phyloP scores from a whole-genome alignment of 192 early-diverging fungal species.

The Glomus cerebriforme region DNA sequence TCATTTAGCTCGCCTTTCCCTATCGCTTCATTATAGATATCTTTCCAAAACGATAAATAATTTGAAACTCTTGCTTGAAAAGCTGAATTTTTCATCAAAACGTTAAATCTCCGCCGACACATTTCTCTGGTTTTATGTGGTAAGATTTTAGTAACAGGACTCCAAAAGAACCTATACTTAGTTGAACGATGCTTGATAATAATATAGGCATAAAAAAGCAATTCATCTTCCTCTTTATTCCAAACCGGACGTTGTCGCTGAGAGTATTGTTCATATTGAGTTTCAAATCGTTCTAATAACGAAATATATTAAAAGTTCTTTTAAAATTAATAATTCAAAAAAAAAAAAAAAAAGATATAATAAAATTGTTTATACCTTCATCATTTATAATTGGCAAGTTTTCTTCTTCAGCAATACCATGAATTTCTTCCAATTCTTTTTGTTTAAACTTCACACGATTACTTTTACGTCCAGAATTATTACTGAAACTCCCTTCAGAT shows the following conservation, averaged over 20 bases:
- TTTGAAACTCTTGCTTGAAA: constrained; percentile 7
- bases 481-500: neutral
- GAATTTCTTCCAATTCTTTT: neutral
- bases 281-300: constrained; percentile 22
- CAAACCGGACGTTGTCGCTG: constrained; percentile 28
- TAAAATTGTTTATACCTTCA: constrained; percentile 12
- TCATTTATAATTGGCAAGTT: constrained; percentile 29
- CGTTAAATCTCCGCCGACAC: constrained; percentile 33
- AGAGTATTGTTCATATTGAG: constrained; percentile 29
- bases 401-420: constrained; percentile 24
- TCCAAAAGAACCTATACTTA: constrained; percentile 33
- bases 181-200: constrained; percentile 30
- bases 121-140: constrained; percentile 33
- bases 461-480: constrained; percentile 13
- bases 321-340: too few relatives aligned
- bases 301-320: neutral
- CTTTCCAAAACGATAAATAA: constrained; percentile 23
- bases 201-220: constrained; percentile 28
- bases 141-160: constrained; percentile 26
- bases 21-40: constrained; percentile 26
- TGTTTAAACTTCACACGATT: neutral
- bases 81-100: constrained; percentile 19
- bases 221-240: constrained; percentile 29
- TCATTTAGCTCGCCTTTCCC: constrained; percentile 25
- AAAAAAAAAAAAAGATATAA: neutral